phyloP scores from a whole-genome alignment of 1,284 basidiomycete species.

The Ceratobasidium sp. region DNA sequence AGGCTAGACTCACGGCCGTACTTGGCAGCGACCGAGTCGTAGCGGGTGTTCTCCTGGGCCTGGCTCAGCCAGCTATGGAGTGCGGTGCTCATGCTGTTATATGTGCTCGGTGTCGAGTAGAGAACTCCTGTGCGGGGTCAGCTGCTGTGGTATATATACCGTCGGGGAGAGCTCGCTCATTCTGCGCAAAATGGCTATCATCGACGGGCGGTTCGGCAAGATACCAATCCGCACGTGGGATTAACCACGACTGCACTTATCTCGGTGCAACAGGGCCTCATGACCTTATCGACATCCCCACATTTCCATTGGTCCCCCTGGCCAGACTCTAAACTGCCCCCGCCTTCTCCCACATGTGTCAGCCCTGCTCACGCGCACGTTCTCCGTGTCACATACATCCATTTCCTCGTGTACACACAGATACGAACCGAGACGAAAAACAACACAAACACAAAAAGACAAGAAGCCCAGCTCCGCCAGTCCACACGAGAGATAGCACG shows the following conservation, averaged over 20 bases:
- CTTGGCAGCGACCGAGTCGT: conserved; percentile 38
- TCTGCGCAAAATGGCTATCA: conserved; percentile 12
- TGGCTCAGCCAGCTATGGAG: conserved; percentile 36
- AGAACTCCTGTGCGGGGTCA: background rate
- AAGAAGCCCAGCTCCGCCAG: too few species aligned
- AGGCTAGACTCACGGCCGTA: conserved; percentile 30
- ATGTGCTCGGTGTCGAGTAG: background rate
- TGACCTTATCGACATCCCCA: conserved; percentile 18
- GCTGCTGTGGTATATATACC: conserved; percentile 27
- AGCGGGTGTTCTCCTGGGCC: conserved; percentile 37
- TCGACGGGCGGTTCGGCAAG: conserved; percentile 19
- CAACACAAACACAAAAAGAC: background rate
- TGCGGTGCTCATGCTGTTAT: conserved; percentile 24
- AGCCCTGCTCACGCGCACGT: too few species aligned
- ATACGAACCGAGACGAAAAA: background rate
- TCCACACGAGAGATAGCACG: background rate
- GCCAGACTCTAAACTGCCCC: too few species aligned
- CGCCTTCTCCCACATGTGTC: too few species aligned
- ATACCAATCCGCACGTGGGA: conserved; percentile 25
- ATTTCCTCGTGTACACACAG: too few species aligned
- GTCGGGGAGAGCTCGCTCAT: conserved; percentile 40
- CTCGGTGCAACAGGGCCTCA: background rate
- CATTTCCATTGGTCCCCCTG: too few species aligned
- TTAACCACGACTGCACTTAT: background rate
- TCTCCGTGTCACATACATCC: too few species aligned